These are phyloP conservation scores for Lipomyces yamadae DNA, from an alignment of 805 yeast genomes.

Conservation along the genomic window DNA sequence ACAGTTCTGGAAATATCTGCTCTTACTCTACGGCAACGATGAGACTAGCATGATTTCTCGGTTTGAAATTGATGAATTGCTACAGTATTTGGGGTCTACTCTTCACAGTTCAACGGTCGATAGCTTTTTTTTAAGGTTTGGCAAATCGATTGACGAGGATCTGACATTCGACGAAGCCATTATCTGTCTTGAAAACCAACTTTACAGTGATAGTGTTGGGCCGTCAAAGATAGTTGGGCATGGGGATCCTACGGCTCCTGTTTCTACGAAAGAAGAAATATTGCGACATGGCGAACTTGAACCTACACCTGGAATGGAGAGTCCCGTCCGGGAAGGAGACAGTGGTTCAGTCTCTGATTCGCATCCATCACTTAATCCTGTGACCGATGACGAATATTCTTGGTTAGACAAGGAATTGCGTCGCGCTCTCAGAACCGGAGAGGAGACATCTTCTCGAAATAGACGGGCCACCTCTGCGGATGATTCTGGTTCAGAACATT, in stretches of 20 bases:
- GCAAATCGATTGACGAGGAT: slow-evolving; percentile 47
- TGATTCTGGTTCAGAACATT: neutral
- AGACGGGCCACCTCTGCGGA: neutral
- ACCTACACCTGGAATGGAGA: too few relatives aligned
- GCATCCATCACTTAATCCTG: neutral
- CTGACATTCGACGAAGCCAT: slow-evolving; percentile 61
- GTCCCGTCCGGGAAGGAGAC: neutral
- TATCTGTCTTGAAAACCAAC: slow-evolving; percentile 54
- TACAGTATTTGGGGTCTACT: slow-evolving; percentile 67
- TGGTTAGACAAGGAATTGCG: neutral
- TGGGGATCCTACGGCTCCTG: neutral
- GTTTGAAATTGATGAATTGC: slow-evolving; percentile 64
- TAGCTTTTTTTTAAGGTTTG: slow-evolving; percentile 40
- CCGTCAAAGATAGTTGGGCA: neutral
- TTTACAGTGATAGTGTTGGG: slow-evolving; percentile 38
- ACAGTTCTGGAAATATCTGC: slow-evolving; percentile 69
- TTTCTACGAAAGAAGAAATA: neutral
- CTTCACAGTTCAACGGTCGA: slow-evolving; percentile 44
- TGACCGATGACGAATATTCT: neutral
- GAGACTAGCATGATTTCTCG: slow-evolving; percentile 55
- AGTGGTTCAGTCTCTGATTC: neutral
- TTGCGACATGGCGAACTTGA: neutral
- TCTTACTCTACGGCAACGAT: slow-evolving; percentile 55
- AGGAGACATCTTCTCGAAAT: neutral
- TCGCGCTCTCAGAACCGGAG: neutral